Conservation (phyloP, 352 stramenopile genomes). For the Thraustotheca clavata region DNA sequence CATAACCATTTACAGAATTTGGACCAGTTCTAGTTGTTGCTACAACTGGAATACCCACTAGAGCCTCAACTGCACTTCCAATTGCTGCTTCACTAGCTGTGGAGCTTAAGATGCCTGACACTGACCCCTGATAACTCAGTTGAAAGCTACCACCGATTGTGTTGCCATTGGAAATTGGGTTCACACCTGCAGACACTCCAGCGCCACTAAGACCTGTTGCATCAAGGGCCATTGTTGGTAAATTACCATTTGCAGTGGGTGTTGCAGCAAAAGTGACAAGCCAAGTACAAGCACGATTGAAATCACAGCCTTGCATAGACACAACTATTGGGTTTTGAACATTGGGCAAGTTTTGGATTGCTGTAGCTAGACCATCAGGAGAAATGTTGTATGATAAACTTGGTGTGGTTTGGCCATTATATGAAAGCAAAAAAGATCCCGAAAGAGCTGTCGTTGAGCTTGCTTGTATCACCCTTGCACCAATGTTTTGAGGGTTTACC, state of each 20-base stretch:
- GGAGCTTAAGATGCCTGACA: neutral
- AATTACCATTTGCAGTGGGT: slow-evolving; percentile 10
- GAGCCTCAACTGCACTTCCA: slow-evolving; percentile 5
- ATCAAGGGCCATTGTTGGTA: neutral
- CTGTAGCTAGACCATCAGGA: neutral
- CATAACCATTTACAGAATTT: slow-evolving; percentile 9
- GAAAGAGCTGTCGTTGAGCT: neutral
- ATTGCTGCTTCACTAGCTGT: slow-evolving; percentile 10
- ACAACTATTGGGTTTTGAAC: slow-evolving; percentile 18
- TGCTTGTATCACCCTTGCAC: neutral
- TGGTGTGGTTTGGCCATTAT: slow-evolving; percentile 8
- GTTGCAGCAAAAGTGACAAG: slow-evolving; percentile 14
- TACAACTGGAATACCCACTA: slow-evolving; percentile 4
- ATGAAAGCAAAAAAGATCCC: slow-evolving; percentile 8
- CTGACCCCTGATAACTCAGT: slow-evolving; percentile 7
- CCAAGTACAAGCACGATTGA: slow-evolving; percentile 7
- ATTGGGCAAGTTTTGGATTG: neutral
- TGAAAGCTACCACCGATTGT: slow-evolving; percentile 3
- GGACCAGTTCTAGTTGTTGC: neutral
- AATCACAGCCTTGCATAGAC: neutral
- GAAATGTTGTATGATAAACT: neutral
- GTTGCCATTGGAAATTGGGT: slow-evolving; percentile 2
- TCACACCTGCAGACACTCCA: neutral
- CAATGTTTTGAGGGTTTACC: neutral
- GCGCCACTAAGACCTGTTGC: neutral